Base-by-base conservation (phyloP, 2,329 filamentous ascomycete genomes). In the Cercospora zeae-maydis region DNA sequence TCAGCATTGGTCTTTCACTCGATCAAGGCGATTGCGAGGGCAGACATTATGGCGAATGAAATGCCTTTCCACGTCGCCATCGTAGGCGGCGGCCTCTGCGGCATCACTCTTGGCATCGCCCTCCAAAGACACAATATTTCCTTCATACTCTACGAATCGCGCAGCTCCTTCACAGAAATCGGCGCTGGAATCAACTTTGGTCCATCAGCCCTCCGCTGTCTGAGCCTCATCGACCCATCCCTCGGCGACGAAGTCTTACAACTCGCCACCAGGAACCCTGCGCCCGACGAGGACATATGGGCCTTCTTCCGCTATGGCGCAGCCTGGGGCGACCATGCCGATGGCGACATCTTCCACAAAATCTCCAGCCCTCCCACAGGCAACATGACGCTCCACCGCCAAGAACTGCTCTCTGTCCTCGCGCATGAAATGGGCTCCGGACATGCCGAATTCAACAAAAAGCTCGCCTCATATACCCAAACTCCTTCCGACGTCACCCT, bases 171-270 rank as follows among this genome's bases (percentile, higher is more conserved):
- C 66, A 79, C 78, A 21, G 85, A 87, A 68, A 82, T 86, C 21
- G 84, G 85, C 1, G 82, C 83, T 1, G 86, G 84, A 11, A 78
- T 87, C 7, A 80, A 81, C 10, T 79, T 87, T 33, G 83, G 83
- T 1, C 82, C 84, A n/a, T 79, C 88, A 87, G 78, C 90, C 89
- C 89, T 98, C 96, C 75, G 97, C 86, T 77, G 93, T 91, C 86
- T 99, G 92, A 73, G 97, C 87, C 84, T 98, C 92, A 75, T 87
- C 62, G 80, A 82, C 36, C 80, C 82, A 1, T 74, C 73, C 11
- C 58, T 73, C 2, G 67, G 67, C 31, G 70, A 73, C 11, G 67
- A 66, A 21, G 70, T 81, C 36, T 69, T 70, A 36, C 69, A 73
- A 7, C 75, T 78, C 0, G 76, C 75, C 21, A 80, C 78, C 0